Evolutionary conservation across 805 yeast genomes (phyloP), one percentile per base, ranked within the genome.

Genomic region (Schwanniomyces vanrijiae): DNA sequence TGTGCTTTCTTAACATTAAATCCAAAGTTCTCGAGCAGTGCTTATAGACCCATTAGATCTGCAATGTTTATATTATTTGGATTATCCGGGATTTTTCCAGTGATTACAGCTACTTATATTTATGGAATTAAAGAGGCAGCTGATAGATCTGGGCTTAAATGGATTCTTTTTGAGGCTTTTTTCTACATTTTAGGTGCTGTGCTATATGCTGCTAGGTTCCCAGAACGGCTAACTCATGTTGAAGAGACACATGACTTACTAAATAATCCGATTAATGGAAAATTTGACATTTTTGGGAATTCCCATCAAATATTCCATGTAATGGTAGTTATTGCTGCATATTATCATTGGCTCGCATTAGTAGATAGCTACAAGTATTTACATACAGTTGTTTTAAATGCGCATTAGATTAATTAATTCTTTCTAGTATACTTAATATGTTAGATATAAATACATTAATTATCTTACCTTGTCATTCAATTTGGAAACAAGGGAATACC

Each of bases 261-360:
- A 6, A 42, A 31, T 5, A 43, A 38, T 5, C 54, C 58, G 2
- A 14, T 47, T 9, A 47, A 56, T 1, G 74, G 73, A 2, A 54
- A 34, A 18, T 87, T 77, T 60, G 96, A 89, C 55, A 57, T 80
- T 9, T 75, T 80, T 65, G 96, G 96, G 1, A 86, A 87, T 54
- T 86, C 95, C 5, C 97, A 90, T 62, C 96, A 90, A 60, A 76
- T 90, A 8, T 89, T 90, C 60, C 96, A 89, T 62, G 64, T 86
- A 8, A 64, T 86, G 56, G 96, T 89, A 6, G 90, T 88, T 0
- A 54, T 83, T 10, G 96, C 95, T 11, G 87, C 96, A 0, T 71
- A 68, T 46, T 85, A 85, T 47, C 97, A 90, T 66, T 80, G 86
- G 64, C 71, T 56, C 45, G 95, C 85, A 0, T 68, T 90, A 29